Base-by-base conservation (phyloP, 805 yeast genomes). In the Naumovozyma dairenensis region DNA sequence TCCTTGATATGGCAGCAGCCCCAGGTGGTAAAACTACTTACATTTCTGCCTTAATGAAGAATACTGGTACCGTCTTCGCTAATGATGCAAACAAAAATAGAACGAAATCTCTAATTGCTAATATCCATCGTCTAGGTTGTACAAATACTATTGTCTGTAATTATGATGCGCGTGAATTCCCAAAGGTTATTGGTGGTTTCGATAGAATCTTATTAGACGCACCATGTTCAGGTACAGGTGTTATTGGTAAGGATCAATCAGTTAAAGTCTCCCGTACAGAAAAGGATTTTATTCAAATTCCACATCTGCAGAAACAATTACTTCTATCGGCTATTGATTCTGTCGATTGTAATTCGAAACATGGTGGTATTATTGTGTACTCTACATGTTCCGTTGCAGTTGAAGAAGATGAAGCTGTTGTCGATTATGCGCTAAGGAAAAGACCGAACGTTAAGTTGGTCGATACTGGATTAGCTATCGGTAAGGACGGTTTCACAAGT, bases 141-240 rank as follows among this genome's bases (percentile, higher is more conserved):
- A 81, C 86, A 31, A 92, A 92, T 63, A 86, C 97, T 29, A 80
- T 92, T 55, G 97, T 92, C 21, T 87, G 96, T 64, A 82, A 92
- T 61, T 87, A 92, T 59, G 99, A 92, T 64, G 99, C 97, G 26
- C 77, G 97, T 62, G 96, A 89, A 61, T 92, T 92, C 58, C 97
- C 98, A 32, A 85, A 85, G 59, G 96, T 92, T 24, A 85, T 92
- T 57, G 98, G 98, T 47, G 99, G 99, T 0, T 92, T 92, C 50
- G 97, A 92, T 59, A 76, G 98, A 62, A 77, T 92, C 25, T 65
- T 92, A 44, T 68, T 92, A 48, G 99, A 92, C 69, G 98, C 99
- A 21, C 99, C 99, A 45, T 92, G 99, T 65, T 86, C 98, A 5
- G 99, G 99, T 66, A 89, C 98, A 3, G 99, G 99, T 64, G 98